Base-by-base conservation (phyloP, 352 stramenopile species). In the Thraustochytrium sp. region DNA sequence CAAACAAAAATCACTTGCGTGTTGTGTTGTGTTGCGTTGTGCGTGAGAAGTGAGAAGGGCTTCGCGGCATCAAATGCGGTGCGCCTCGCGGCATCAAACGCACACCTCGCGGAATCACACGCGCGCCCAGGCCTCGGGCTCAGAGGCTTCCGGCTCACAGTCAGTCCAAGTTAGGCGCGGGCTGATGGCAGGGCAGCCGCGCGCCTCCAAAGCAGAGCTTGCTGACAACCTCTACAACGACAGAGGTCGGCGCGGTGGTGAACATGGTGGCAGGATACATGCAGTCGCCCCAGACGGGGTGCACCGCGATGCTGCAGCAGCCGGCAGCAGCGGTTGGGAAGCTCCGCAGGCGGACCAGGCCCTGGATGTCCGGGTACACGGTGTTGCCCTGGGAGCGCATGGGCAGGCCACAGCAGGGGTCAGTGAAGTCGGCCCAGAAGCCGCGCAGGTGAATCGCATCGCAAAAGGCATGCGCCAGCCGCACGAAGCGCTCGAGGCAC, bases 221-320 rank as follows among this genome's bases (percentile, higher is more conserved):
- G n/a, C n/a, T n/a, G n/a, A 77, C 18, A 5, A 62, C 46, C 13
- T 77, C 37, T 11, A 77, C 68, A 29, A 97, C 91, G 51, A 94
- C 85, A 23, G 94, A 89, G 21, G 90, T 89, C 0, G 95, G 95
- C 72, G 94, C 94, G 86, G 95, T 94, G 23, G 92, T 96, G 88
- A 99, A 98, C 34, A 98, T 92, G 26, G 95, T 97, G 8, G 96
- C 95, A 18, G 96, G 96, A 87, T 99, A 99, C 31, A 98, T 94
- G 46, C 93, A 90, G 38, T 91, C 94, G 62, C 94, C 95, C 96
- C 96, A 99, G 55, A 85, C 87, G 1, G 96, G 96, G 90, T 99
- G 96, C 42, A 97, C 86, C 76, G 98, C 89, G 84, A 99, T 96
- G 87, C 98, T 98, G 88, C 96, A 99, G 89, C 95, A 96, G 56